Conservation (phyloP, 2,329 filamentous ascomycete genomes). For the Cercospora sojina region DNA sequence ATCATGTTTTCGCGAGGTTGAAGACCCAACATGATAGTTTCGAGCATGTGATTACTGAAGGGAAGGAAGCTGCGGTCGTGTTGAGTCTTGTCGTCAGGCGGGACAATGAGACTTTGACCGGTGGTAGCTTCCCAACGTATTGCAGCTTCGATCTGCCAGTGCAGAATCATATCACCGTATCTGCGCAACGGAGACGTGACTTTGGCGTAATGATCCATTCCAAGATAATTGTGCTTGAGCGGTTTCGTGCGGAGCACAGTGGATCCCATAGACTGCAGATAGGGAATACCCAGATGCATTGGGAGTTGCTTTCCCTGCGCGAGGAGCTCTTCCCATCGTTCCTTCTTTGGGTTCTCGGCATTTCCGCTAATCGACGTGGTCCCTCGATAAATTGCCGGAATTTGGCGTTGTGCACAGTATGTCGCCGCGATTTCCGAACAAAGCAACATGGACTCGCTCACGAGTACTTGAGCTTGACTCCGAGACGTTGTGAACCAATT, state of each 20-base stretch:
- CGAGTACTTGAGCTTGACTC: constrained; percentile 31
- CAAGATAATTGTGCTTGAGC: constrained; percentile 52
- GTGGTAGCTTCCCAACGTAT: constrained; percentile 55
- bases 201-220: constrained; percentile 56
- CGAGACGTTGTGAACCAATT: constrained; percentile 34
- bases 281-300: constrained; percentile 43
- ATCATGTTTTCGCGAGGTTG: constrained; percentile 49
- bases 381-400: constrained; percentile 54
- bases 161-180: constrained; percentile 59
- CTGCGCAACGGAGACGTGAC: constrained; percentile 62
- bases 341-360: constrained; percentile 38
- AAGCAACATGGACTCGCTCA: constrained; percentile 56
- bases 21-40: constrained; percentile 50
- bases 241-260: constrained; percentile 50
- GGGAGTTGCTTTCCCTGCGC: constrained; percentile 41
- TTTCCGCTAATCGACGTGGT: constrained; percentile 27
- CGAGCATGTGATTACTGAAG: constrained; percentile 50
- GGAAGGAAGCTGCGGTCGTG: constrained; percentile 45
- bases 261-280: constrained; percentile 43
- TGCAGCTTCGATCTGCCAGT: constrained; percentile 65
- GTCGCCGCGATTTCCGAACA: constrained; percentile 52
- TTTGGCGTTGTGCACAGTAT: constrained; percentile 54
- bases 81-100: constrained; percentile 22
- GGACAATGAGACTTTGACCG: constrained; percentile 43
- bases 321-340: constrained; percentile 39